phyloP scores from a whole-genome alignment of 768 basidiomycete genomes.

The Amanita pallidorosea region DNA sequence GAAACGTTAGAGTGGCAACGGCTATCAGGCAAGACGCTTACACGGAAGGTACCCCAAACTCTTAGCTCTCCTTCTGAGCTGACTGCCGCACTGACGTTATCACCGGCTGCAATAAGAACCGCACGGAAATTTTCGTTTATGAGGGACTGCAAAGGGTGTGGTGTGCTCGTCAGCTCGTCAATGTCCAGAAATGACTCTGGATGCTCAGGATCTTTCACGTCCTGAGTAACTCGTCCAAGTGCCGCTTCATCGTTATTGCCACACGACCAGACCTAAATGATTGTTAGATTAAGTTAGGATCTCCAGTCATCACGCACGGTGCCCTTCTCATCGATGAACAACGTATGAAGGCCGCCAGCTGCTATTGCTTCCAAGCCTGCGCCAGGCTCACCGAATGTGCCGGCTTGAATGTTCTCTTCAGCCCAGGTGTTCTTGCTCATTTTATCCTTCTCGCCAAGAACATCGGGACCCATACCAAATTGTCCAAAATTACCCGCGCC shows the following conservation, averaged over 20 bases:
- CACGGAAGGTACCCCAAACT: constrained; percentile 87
- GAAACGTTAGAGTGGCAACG: constrained; percentile 5
- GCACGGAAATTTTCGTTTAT: constrained; percentile 77
- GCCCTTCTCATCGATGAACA: constrained; percentile 85
- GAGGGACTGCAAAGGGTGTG: constrained; percentile 58
- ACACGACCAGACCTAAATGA: constrained; percentile 68
- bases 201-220: constrained; percentile 49
- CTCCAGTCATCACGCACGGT: constrained; percentile 44
- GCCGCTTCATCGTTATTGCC: constrained; percentile 87
- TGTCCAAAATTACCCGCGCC: constrained; percentile 94
- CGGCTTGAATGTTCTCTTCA: constrained; percentile 63
- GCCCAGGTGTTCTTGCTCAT: constrained; percentile 74
- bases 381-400: constrained; percentile 55
- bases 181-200: constrained; percentile 46
- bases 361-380: constrained; percentile 77
- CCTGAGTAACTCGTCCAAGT: constrained; percentile 65
- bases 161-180: constrained; percentile 42
- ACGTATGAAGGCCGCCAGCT: constrained; percentile 82
- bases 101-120: constrained; percentile 74
- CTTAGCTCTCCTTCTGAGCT: constrained; percentile 70
- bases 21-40: constrained; percentile 25
- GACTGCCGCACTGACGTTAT: constrained; percentile 81
- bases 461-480: constrained; percentile 79
- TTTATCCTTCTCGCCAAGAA: constrained; percentile 59
- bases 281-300: constrained; percentile 4